Conservation (phyloP, 768 basidiomycete genomes). For the Russula sp. region DNA sequence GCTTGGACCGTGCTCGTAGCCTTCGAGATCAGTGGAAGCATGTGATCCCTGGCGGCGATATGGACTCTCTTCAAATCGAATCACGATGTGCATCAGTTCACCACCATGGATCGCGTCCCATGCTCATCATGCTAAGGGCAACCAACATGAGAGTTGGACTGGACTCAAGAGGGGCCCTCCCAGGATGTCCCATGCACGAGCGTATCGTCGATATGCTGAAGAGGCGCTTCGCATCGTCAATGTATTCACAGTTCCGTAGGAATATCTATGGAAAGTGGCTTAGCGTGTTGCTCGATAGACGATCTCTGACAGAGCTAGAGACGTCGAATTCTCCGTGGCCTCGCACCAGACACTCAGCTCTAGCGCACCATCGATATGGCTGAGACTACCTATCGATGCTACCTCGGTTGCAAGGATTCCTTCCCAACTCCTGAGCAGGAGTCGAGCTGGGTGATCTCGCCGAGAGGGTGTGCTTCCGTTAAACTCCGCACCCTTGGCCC, state of each 20-base stretch:
- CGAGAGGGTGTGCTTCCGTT: neutral
- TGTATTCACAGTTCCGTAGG: neutral
- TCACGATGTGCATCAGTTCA: neutral
- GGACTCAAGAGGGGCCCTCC: neutral
- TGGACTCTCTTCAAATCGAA: slow-evolving; percentile 1
- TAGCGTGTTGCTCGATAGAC: neutral
- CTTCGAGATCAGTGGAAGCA: slow-evolving; percentile 5
- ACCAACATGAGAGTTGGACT: neutral
- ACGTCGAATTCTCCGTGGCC: neutral
- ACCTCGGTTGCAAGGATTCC: neutral
- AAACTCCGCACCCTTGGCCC: neutral
- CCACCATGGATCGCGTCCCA: neutral
- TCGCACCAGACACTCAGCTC: neutral
- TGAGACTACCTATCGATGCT: slow-evolving; percentile 7
- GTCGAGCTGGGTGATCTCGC: neutral
- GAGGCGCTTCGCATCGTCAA: slow-evolving; percentile 3
- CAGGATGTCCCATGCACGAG: neutral
- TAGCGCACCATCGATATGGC: neutral
- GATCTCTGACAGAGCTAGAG: slow-evolving; percentile 8
- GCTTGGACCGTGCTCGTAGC: neutral
- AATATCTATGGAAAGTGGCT: neutral
- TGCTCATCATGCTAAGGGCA: neutral
- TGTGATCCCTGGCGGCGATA: neutral
- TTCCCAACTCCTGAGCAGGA: slow-evolving; percentile 8
- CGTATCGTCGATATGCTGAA: slow-evolving; percentile 4